These are phyloP conservation scores for Starmera stellimalicola DNA, from an alignment of 1,139 yeast genomes.

Conservation along the genomic window DNA sequence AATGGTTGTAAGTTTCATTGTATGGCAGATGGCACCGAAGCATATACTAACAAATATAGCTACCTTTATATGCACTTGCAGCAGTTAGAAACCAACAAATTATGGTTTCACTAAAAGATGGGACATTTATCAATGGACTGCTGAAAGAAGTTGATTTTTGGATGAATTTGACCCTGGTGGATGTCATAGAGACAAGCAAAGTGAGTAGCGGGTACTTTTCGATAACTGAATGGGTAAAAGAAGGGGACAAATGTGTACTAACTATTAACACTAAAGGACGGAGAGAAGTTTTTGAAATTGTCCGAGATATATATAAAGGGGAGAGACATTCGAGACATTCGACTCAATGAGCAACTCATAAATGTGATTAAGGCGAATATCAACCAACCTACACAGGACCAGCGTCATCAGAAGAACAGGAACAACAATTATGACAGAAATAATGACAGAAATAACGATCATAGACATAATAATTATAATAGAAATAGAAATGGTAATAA, in stretches of 20 bases:
- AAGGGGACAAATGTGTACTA: not conserved
- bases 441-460: conserved; percentile 14
- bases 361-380: conserved; percentile 73
- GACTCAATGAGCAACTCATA: conserved; percentile 62
- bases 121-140: conserved; percentile 82
- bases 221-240: not conserved
- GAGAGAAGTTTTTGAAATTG: conserved; percentile 56
- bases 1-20: too few species aligned
- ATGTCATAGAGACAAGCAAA: conserved; percentile 69
- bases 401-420: conserved; percentile 26
- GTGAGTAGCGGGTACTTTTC: conserved; percentile 26
- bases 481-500: conserved; percentile 10
- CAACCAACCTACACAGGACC: conserved; percentile 45
- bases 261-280: conserved; percentile 27
- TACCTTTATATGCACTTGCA: conserved; percentile 83
- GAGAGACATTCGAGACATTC: conserved; percentile 60
- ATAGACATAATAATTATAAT: conserved; percentile 19
- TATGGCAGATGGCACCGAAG: too few species aligned
- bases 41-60: too few species aligned
- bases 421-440: conserved; percentile 24
- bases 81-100: conserved; percentile 88
- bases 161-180: conserved; percentile 85
- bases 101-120: conserved; percentile 84
- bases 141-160: conserved; percentile 84
- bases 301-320: conserved; percentile 85